phyloP scores from a whole-genome alignment of 495 filamentous ascomycete genomes.

The Poronia punctata region DNA sequence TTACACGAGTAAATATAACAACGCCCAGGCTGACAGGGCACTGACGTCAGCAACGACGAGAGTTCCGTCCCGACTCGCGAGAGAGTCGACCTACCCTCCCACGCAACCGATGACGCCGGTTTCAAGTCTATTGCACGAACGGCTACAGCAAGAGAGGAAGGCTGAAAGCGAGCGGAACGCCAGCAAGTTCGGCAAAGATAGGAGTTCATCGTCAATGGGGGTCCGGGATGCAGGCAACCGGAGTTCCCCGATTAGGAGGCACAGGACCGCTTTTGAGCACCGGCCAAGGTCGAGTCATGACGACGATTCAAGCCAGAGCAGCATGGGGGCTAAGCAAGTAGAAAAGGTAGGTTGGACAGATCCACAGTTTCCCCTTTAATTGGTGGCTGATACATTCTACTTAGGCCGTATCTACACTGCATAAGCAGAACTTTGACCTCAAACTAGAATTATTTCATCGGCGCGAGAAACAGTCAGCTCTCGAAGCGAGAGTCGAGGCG shows the following conservation, averaged over 20 bases:
- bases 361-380: constrained; percentile 3
- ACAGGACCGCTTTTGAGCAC: constrained; percentile 23
- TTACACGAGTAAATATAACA: constrained; percentile 26
- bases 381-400: constrained; percentile 8
- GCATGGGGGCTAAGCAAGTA: constrained; percentile 42
- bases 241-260: constrained; percentile 25
- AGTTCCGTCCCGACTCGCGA: constrained; percentile 24
- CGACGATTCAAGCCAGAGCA: constrained; percentile 31
- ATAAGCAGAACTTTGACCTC: constrained; percentile 85
- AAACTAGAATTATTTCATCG: constrained; percentile 79
- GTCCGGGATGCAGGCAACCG: constrained; percentile 19
- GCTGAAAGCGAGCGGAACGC: constrained; percentile 37
- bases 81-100: constrained; percentile 24
- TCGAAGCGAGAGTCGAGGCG: constrained; percentile 58
- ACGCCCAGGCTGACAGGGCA: constrained; percentile 15
- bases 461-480: constrained; percentile 44
- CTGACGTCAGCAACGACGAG: constrained; percentile 14
- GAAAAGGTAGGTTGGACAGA: constrained; percentile 29
- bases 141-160: constrained; percentile 41
- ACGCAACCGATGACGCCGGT: constrained; percentile 22
- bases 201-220: constrained; percentile 22
- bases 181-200: constrained; percentile 26
- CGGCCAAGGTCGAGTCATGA: constrained; percentile 24
- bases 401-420: constrained; percentile 49
- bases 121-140: constrained; percentile 45